These are phyloP conservation scores for Cryptococcus sp. DNA, from an alignment of 1,284 basidiomycete species.

Conservation along the genomic window DNA sequence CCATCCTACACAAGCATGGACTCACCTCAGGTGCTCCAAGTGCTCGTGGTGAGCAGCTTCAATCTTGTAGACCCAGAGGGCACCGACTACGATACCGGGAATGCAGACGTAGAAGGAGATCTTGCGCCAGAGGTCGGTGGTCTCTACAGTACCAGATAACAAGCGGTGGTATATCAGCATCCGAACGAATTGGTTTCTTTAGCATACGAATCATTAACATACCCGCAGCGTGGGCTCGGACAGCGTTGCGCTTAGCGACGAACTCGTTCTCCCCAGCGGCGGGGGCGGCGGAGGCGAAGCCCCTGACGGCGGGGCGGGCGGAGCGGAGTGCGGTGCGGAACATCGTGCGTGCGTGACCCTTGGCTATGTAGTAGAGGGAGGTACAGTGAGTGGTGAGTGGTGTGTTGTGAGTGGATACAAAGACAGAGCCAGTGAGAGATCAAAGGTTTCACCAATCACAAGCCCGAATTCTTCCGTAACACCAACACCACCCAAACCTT, in stretches of 20 bases:
- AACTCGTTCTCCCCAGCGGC: slow-evolving; percentile 40
- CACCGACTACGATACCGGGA: slow-evolving; percentile 41
- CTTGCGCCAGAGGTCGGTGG: slow-evolving; percentile 50
- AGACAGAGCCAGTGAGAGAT: neutral
- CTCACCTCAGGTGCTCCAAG: slow-evolving; percentile 31
- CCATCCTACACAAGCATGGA: neutral
- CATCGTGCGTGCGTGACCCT: no score
- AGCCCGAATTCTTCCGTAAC: no score
- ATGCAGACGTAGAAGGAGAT: slow-evolving; percentile 51
- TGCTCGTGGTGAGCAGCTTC: slow-evolving; percentile 49
- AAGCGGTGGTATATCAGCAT: neutral
- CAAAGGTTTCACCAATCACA: no score
- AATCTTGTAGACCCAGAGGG: slow-evolving; percentile 46
- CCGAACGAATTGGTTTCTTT: neutral
- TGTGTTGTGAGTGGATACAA: neutral
- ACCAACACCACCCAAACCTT: no score
- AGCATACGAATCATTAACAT: slow-evolving; percentile 14
- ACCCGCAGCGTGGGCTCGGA: slow-evolving; percentile 47
- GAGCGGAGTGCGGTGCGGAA: slow-evolving; percentile 25
- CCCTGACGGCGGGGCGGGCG: slow-evolving; percentile 24
- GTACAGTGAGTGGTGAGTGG: slow-evolving; percentile 11
- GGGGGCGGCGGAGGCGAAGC: slow-evolving; percentile 21
- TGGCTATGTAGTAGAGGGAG: neutral
- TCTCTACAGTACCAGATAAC: slow-evolving; percentile 24
- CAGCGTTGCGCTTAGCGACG: slow-evolving; percentile 36